A percentile compares a stretch with the other conserved stretches of the same genome.
phyloP scores from a whole-genome alignment of 2,329 filamentous ascomycete species.

The Cytospora piceae region DNA sequence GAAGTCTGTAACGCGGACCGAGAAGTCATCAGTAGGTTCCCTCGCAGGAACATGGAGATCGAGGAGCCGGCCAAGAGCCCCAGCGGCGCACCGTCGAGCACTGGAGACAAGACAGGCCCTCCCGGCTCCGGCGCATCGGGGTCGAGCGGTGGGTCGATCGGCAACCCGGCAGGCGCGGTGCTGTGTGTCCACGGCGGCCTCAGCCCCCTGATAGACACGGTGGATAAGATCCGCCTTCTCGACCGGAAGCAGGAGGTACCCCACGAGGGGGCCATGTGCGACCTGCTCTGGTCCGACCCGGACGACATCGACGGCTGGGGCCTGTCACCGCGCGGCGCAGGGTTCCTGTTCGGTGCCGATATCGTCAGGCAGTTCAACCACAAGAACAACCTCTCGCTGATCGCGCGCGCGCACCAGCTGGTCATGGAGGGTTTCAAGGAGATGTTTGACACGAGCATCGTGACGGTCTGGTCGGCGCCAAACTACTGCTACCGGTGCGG shows the following conservation, averaged over 20 bases:
- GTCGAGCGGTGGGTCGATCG: slow-evolving; percentile 64
- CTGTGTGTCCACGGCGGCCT: slow-evolving; percentile 95
- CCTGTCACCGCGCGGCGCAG: slow-evolving; percentile 87
- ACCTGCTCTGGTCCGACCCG: slow-evolving; percentile 95
- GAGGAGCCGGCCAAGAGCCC: slow-evolving; percentile 34
- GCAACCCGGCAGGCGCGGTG: slow-evolving; percentile 78
- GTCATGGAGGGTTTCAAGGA: slow-evolving; percentile 99
- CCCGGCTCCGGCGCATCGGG: slow-evolving; percentile 80
- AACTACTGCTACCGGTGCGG: slow-evolving; percentile 98
- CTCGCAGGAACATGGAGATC: slow-evolving; percentile 47
- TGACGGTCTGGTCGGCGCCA: slow-evolving; percentile 97
- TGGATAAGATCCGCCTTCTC: slow-evolving; percentile 93
- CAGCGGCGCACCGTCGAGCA: slow-evolving; percentile 33
- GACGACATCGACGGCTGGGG: slow-evolving; percentile 99
- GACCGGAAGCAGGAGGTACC: slow-evolving; percentile 98
- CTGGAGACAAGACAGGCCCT: slow-evolving; percentile 64
- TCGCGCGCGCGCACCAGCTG: slow-evolving; percentile 92
- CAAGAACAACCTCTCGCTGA: slow-evolving; percentile 86
- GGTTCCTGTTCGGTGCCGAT: slow-evolving; percentile 92
- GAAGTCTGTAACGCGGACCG: slow-evolving; percentile 89
- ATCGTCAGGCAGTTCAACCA: slow-evolving; percentile 98
- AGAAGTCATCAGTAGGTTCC: slow-evolving; percentile 74
- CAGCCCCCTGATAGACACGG: slow-evolving; percentile 85
- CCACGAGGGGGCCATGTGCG: slow-evolving; percentile 98
- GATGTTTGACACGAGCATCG: slow-evolving; percentile 95